phyloP scores from a whole-genome alignment of 2,329 filamentous ascomycete species.

The Nemania sp. region DNA sequence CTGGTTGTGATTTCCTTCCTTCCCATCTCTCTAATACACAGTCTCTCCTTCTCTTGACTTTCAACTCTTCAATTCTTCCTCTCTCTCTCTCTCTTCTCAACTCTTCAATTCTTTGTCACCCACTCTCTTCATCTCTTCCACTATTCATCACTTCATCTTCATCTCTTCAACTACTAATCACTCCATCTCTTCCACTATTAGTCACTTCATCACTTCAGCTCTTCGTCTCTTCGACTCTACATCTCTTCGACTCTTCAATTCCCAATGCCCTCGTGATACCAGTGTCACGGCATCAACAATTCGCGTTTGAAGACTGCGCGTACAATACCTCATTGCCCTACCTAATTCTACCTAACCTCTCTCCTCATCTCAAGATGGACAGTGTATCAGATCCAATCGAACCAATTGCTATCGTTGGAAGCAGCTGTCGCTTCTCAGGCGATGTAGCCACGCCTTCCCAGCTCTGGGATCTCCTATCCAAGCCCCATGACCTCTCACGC shows the following conservation, averaged over 20 bases:
- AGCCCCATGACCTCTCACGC: conserved; percentile 36
- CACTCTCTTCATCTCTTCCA: no score
- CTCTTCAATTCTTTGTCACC: background rate
- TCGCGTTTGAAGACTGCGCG: background rate
- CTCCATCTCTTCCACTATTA: no score
- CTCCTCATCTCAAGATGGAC: conserved; percentile 22
- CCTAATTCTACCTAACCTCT: background rate
- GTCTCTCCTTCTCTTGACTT: background rate
- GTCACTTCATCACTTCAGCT: no score
- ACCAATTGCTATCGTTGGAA: conserved; percentile 40
- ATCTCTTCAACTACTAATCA: no score
- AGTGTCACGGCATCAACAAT: background rate
- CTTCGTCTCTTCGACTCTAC: background rate
- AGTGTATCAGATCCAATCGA: conserved; percentile 28
- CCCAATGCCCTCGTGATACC: no score
- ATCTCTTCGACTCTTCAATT: background rate
- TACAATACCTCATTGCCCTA: background rate
- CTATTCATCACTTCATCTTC: no score
- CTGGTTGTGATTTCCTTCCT: background rate
- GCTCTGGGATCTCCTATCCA: conserved; percentile 37
- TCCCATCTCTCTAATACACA: background rate
- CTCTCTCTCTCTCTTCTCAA: no score
- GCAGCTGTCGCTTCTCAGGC: conserved; percentile 40
- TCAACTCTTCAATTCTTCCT: background rate
- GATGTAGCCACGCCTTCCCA: conserved; percentile 35